These are phyloP conservation scores for Candida smagusa DNA, from an alignment of 1,139 yeast genomes.

Conservation along the genomic window DNA sequence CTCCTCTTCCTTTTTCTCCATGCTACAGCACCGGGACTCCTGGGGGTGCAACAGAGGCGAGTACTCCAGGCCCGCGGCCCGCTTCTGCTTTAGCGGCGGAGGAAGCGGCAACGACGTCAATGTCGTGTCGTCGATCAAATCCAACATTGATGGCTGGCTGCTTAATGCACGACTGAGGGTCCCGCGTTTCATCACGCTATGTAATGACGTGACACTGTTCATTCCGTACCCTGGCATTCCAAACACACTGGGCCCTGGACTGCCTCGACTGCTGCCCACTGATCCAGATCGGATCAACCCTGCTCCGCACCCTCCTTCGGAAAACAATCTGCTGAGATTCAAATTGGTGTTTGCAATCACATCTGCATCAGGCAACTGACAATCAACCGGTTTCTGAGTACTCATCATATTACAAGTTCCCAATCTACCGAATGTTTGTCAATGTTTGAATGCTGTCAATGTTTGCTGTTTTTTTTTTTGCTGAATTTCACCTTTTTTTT, in stretches of 20 bases:
- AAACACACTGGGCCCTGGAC: background rate
- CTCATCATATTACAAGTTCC: too few species aligned
- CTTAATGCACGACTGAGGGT: background rate
- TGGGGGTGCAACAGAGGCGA: constrained; percentile 1
- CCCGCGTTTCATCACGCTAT: background rate
- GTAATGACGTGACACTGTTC: background rate
- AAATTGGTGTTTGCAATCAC: constrained; percentile 14
- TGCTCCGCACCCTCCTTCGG: background rate
- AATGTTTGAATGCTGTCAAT: background rate
- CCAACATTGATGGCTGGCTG: constrained; percentile 48
- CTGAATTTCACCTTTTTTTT: background rate
- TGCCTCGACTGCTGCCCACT: background rate
- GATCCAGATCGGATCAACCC: constrained; percentile 3
- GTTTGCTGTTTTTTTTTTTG: background rate
- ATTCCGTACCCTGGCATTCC: background rate
- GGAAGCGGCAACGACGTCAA: constrained; percentile 67
- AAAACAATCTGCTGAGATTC: constrained; percentile 12
- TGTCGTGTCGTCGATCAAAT: constrained; percentile 57
- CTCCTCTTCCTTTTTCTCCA: constrained; percentile 2
- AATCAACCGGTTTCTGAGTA: too few species aligned
- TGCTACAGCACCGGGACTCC: background rate
- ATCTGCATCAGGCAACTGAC: constrained; percentile 9
- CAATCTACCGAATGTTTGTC: too few species aligned
- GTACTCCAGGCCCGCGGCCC: constrained; percentile 5
- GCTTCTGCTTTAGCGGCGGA: constrained; percentile 42